A percentile compares a stretch with the other conserved stretches of the same genome.
Evolutionary conservation across 2,329 filamentous ascomycete species (phyloP).

Genomic region (Colletotrichum shisoi): DNA sequence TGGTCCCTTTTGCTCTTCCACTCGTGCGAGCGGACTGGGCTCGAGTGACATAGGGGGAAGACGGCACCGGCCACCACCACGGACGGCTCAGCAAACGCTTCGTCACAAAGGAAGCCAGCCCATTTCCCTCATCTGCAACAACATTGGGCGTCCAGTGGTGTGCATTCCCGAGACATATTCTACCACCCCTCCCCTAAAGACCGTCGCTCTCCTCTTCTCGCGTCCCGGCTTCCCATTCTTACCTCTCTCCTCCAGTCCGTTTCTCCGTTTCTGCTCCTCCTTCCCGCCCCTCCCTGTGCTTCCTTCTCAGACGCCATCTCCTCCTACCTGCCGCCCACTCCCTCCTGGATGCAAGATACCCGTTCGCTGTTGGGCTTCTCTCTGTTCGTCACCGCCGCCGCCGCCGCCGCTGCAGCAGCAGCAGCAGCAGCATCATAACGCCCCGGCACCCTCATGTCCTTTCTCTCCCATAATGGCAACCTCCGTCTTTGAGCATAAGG

Average conservation of each 20-base stretch:
- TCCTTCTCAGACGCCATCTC: not conserved
- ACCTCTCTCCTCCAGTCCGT: slow-evolving; percentile 35
- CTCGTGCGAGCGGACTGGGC: slow-evolving; percentile 26
- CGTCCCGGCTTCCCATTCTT: slow-evolving; percentile 27
- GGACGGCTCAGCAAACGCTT: slow-evolving; percentile 37
- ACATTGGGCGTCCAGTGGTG: slow-evolving; percentile 41
- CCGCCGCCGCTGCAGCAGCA: too few relatives aligned
- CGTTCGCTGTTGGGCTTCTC: not conserved
- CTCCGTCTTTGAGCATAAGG: slow-evolving; percentile 39
- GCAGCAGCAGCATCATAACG: slow-evolving; percentile 6
- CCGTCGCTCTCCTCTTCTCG: slow-evolving; percentile 25
- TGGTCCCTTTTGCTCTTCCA: slow-evolving; percentile 10
- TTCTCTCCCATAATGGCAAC: slow-evolving; percentile 37
- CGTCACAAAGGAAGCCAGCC: slow-evolving; percentile 32
- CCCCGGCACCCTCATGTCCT: slow-evolving; percentile 31
- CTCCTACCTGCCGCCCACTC: not conserved
- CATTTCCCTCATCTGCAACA: slow-evolving; percentile 37
- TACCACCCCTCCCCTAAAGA: slow-evolving; percentile 4
- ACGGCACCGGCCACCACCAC: slow-evolving; percentile 23
- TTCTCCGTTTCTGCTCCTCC: slow-evolving; percentile 21
- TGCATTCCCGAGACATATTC: slow-evolving; percentile 54
- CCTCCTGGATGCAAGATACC: slow-evolving; percentile 6
- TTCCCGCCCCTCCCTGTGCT: slow-evolving; percentile 28
- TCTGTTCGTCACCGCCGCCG: slow-evolving; percentile 16
- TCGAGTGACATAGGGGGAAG: slow-evolving; percentile 7